Evolutionary conservation across 129 eudicot genomes (phyloP).

Genomic region (Calendula officinalis): DNA sequence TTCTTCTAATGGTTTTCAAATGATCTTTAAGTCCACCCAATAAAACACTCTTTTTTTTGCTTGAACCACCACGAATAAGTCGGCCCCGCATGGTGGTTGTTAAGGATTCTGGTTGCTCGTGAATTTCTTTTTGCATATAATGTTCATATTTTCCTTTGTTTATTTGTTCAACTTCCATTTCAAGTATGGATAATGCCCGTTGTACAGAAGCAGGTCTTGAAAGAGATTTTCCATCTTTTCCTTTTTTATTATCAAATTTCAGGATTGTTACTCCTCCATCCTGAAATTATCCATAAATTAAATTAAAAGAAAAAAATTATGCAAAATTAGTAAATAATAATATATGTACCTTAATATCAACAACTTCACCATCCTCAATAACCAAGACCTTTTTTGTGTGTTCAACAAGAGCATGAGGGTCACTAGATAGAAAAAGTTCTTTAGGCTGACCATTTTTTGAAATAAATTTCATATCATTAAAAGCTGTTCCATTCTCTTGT

Average conservation of each 20-base stretch:
- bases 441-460: constrained; percentile 74
- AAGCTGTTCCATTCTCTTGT: constrained; percentile 48
- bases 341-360: constrained; percentile 69
- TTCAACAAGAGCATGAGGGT: constrained; percentile 90
- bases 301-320: not conserved
- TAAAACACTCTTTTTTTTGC: constrained; percentile 73
- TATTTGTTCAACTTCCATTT: constrained; percentile 99
- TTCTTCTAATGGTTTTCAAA: constrained; percentile 88
- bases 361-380: constrained; percentile 93
- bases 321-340: not conserved
- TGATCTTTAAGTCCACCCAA: constrained; percentile 97
- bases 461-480: constrained; percentile 56
- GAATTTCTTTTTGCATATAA: constrained; percentile 97
- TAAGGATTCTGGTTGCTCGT: constrained; percentile 94
- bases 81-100: constrained; percentile 96
- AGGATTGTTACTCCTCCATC: constrained; percentile 87
- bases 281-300: constrained; percentile 35
- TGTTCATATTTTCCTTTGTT: constrained; percentile 90
- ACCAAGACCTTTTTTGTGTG: constrained; percentile 93
- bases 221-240: constrained; percentile 46
- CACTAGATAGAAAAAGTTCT: constrained; percentile 90
- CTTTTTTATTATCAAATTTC: constrained; percentile 71
- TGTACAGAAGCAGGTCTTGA: constrained; percentile 87
- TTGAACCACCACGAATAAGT: constrained; percentile 86
- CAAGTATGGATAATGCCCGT: constrained; percentile 89